Evolutionary conservation across 176 grass and related monocot genomes (phyloP).

Genomic region (Cenchrus americanus): DNA sequence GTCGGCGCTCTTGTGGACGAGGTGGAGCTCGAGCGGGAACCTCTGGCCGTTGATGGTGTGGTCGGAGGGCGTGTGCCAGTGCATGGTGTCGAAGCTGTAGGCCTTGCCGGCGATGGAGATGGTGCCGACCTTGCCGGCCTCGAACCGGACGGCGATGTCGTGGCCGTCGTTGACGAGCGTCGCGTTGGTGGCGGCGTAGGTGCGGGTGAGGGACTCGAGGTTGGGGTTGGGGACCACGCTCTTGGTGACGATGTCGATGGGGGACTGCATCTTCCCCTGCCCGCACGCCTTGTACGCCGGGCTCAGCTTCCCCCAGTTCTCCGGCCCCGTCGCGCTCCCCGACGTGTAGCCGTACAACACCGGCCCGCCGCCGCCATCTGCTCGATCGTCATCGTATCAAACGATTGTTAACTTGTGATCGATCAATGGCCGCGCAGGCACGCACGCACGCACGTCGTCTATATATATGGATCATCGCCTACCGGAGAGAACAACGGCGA

Average conservation of each 20-base stretch:
- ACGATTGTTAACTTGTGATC: too few species aligned
- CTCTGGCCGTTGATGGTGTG: constrained; percentile 74
- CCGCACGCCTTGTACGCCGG: constrained; percentile 49
- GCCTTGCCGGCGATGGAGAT: constrained; percentile 46
- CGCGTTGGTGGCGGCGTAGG: constrained; percentile 47
- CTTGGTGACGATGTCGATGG: constrained; percentile 67
- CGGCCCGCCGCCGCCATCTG: constrained; percentile 15
- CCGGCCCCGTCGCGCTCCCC: constrained; percentile 41
- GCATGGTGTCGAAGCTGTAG: constrained; percentile 43
- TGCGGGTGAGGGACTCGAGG: constrained; percentile 35
- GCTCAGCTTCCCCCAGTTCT: constrained; percentile 70
- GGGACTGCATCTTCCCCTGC: constrained; percentile 64
- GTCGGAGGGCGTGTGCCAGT: constrained; percentile 78
- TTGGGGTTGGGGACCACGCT: not conserved
- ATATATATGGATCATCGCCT: too few species aligned
- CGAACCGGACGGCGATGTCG: constrained; percentile 53
- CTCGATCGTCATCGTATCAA: not conserved
- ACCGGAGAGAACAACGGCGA: not conserved
- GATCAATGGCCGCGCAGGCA: too few species aligned
- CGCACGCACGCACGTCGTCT: too few species aligned
- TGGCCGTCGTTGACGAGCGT: constrained; percentile 63
- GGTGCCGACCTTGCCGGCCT: constrained; percentile 23
- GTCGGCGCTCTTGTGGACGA: constrained; percentile 54
- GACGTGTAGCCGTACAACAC: not conserved
- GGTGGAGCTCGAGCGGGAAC: constrained; percentile 68